Conservation (phyloP, 2,329 filamentous ascomycete species). For the Sporothrix schenckii region DNA sequence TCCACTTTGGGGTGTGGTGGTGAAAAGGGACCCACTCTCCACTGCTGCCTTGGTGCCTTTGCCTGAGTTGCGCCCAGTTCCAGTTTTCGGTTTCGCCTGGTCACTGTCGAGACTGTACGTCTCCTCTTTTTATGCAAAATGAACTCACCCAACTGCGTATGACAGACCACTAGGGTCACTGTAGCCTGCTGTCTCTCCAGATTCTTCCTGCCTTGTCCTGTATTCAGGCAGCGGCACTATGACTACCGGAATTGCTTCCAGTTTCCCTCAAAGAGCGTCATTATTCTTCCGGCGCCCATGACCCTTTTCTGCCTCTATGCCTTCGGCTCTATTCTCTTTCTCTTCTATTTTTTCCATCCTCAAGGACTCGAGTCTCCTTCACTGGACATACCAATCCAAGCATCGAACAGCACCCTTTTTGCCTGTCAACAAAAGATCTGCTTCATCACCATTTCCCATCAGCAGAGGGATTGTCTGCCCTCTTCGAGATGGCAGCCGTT, state of each 20-base stretch:
- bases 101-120: background rate
- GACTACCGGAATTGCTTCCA: conserved; percentile 2
- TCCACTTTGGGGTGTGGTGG: background rate
- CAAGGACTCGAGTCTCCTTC: background rate
- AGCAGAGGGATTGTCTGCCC: background rate
- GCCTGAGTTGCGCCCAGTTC: background rate
- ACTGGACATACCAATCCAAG: background rate
- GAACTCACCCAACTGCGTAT: background rate
- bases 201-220: background rate
- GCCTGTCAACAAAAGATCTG: conserved; percentile 4
- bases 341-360: conserved; percentile 19
- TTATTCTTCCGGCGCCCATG: conserved; percentile 23
- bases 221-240: conserved; percentile 19
- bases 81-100: conserved; percentile 8
- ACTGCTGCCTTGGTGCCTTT: background rate
- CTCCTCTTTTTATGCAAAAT: conserved; percentile 13
- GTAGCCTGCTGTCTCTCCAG: background rate
- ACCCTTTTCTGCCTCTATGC: conserved; percentile 22
- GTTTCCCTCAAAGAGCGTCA: conserved; percentile 10
- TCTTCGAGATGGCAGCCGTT: background rate
- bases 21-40: background rate
- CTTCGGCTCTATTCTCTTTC: conserved; percentile 17
- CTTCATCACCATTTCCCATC: background rate
- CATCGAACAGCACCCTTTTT: conserved; percentile 8
- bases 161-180: no score